Conservation (phyloP, 306 rosid species). For the Ormosia semicastrata region DNA sequence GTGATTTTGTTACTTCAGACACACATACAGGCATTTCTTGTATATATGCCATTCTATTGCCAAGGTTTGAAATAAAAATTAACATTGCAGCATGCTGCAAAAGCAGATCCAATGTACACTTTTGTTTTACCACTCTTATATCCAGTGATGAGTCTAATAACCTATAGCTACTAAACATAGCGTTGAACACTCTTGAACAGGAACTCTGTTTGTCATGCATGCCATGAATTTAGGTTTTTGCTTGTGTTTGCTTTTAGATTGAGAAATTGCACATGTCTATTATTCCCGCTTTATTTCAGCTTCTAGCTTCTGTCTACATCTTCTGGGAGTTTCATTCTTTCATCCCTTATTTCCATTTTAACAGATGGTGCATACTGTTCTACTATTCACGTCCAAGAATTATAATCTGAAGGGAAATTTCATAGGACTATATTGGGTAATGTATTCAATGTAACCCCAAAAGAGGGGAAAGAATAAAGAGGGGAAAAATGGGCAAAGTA, state of each 20-base stretch:
- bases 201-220: neutral
- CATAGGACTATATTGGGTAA: neutral
- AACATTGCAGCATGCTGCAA: neutral
- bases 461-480: neutral
- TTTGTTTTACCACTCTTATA: neutral
- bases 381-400: neutral
- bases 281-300: neutral
- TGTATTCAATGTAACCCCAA: neutral
- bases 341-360: neutral
- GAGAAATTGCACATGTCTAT: neutral
- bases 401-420: neutral
- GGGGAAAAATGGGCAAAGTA: neutral
- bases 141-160: neutral
- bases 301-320: neutral
- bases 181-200: neutral
- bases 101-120: neutral
- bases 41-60: neutral
- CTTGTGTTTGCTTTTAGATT: neutral
- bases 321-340: neutral
- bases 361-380: neutral
- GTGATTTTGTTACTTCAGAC: conserved; percentile 1
- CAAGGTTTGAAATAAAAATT: neutral
- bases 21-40: neutral
- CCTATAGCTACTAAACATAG: neutral
- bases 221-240: neutral